Percentiles rank a stretch among this genome's conserved stretches.
phyloP scores from a whole-genome alignment of 2,329 filamentous ascomycete species.

The Botrytis porri region DNA sequence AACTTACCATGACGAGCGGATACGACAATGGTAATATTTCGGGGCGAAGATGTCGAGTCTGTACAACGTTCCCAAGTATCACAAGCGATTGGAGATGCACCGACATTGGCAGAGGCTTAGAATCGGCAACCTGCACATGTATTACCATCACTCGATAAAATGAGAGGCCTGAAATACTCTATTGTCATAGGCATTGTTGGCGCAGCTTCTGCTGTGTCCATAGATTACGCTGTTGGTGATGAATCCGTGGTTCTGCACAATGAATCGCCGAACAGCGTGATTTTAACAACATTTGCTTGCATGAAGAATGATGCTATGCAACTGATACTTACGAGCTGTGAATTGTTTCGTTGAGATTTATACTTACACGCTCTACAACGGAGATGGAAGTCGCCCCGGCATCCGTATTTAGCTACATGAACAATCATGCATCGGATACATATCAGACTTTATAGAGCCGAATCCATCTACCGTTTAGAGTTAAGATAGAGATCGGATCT shows the following conservation, averaged over 20 bases:
- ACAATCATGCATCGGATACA: background rate
- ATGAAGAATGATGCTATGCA: no score
- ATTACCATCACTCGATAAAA: background rate
- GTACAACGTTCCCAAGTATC: background rate
- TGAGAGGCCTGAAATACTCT: background rate
- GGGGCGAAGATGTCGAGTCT: background rate
- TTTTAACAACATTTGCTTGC: no score
- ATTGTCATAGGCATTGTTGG: background rate
- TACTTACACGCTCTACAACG: background rate
- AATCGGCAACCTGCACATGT: background rate
- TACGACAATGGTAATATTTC: rapidly evolving
- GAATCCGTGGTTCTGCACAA: background rate
- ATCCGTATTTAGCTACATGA: background rate
- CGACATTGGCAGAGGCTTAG: background rate
- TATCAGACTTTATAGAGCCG: background rate
- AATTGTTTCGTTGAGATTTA: no score
- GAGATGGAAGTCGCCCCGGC: background rate
- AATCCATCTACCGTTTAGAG: background rate
- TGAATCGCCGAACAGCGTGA: no score
- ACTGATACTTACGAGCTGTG: no score
- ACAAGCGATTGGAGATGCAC: background rate
- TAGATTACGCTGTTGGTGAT: background rate
- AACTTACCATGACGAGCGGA: background rate
- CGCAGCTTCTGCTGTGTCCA: background rate
- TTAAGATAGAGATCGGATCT: background rate